phyloP scores from a whole-genome alignment of 768 basidiomycete species.

The Xerocomellus intermedius region DNA sequence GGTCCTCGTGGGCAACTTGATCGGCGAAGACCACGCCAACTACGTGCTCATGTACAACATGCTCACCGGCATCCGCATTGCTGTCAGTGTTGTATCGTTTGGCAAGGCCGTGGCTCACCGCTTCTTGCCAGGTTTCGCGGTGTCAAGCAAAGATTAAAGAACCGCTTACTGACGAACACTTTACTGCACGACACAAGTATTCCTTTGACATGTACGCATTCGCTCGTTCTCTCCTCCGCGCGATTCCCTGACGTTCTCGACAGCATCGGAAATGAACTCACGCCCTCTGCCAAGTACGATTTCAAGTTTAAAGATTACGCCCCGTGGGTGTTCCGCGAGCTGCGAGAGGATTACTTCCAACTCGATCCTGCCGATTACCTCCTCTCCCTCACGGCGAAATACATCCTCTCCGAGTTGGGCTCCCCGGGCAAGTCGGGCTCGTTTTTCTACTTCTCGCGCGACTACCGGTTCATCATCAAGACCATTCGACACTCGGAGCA shows the following conservation, averaged over 20 bases:
- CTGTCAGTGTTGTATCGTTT: constrained; percentile 48
- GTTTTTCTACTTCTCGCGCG: constrained; percentile 98
- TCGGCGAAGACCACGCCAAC: constrained; percentile 98
- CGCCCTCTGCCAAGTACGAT: constrained; percentile 96
- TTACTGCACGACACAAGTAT: constrained; percentile 85
- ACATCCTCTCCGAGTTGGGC: constrained; percentile 96
- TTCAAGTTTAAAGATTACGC: constrained; percentile 99
- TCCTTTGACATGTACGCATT: constrained; percentile 89
- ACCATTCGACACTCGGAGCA: constrained; percentile 95
- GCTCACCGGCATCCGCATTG: constrained; percentile 97
- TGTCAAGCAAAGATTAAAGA: constrained; percentile 95
- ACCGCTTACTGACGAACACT: constrained; percentile 82
- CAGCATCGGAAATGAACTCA: constrained; percentile 95
- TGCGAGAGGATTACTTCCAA: constrained; percentile 92
- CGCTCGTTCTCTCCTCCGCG: neutral
- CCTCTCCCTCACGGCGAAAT: constrained; percentile 93
- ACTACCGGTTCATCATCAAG: constrained; percentile 99
- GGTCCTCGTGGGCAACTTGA: constrained; percentile 89
- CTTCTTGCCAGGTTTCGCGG: constrained; percentile 69
- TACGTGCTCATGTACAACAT: constrained; percentile 99
- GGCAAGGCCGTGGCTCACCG: constrained; percentile 1
- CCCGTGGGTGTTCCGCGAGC: constrained; percentile 94
- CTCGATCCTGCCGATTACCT: constrained; percentile 98
- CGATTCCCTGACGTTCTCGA: constrained; percentile 4
- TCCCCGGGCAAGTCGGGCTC: constrained; percentile 98